phyloP scores from a whole-genome alignment of 208 protist genomes.

The Tritrichomonas foetus region DNA sequence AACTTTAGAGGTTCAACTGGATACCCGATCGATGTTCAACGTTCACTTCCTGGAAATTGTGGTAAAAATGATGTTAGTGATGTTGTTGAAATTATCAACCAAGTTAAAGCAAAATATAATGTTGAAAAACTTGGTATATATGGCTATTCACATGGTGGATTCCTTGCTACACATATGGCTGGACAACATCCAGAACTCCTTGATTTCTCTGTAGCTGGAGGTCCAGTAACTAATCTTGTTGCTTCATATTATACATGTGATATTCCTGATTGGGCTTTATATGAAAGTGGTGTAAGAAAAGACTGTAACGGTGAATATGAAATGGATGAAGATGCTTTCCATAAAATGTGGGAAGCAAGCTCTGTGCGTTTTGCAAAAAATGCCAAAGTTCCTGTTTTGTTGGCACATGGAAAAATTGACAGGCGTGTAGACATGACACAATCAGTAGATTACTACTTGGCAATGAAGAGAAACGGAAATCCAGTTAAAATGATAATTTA shows the following conservation, averaged over 20 bases:
- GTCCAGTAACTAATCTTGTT: not conserved
- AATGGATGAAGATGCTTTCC: not conserved
- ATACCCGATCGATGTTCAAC: not conserved
- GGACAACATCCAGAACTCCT: not conserved
- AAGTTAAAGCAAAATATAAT: not conserved
- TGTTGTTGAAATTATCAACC: not conserved
- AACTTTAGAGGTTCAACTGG: not conserved
- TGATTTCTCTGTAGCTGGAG: not conserved
- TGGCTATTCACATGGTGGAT: not conserved
- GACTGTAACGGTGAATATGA: not conserved
- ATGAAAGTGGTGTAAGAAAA: not conserved
- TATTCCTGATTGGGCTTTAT: not conserved
- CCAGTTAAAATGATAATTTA: not conserved
- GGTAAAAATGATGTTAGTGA: not conserved
- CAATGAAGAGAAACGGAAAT: constrained; percentile 13
- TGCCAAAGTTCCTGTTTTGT: not conserved
- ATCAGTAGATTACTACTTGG: not conserved
- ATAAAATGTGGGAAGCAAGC: not conserved
- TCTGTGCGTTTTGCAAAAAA: not conserved
- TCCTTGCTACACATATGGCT: not conserved
- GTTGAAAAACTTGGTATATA: not conserved
- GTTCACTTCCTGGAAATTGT: not conserved
- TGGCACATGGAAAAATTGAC: not conserved
- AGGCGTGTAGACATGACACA: not conserved
- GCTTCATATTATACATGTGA: not conserved